Evolutionary conservation across 306 rosid species (phyloP).

Genomic region (Macrotyloma uniflorum): DNA sequence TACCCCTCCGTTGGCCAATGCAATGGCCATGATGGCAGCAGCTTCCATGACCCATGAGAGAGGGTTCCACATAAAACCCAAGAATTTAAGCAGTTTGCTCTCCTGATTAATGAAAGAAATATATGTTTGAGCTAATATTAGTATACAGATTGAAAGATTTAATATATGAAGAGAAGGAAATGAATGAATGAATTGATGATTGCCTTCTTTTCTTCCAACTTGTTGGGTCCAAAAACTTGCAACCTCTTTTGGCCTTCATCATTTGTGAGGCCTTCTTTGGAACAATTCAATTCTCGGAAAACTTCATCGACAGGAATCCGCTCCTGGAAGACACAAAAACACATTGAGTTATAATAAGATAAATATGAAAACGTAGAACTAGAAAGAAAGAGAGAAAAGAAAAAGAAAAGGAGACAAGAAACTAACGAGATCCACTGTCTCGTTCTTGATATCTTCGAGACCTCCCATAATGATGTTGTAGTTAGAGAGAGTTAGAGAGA

Average conservation of each 20-base stretch:
- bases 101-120: conserved; percentile 55
- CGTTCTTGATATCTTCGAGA: conserved; percentile 81
- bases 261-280: conserved; percentile 69
- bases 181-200: conserved; percentile 2
- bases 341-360: not conserved
- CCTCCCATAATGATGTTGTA: conserved; percentile 38
- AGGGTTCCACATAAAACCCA: conserved; percentile 98
- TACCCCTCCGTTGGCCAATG: conserved; percentile 92
- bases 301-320: conserved; percentile 81
- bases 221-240: conserved; percentile 79
- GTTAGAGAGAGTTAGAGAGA: too few species aligned
- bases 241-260: conserved; percentile 79
- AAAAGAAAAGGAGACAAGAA: not conserved
- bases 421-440: conserved; percentile 75
- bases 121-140: not conserved
- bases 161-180: too few species aligned
- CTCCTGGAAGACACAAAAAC: conserved; percentile 52
- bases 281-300: conserved; percentile 72
- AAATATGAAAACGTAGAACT: not conserved
- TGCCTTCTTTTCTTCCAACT: conserved; percentile 82
- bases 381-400: not conserved
- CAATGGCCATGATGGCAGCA: conserved; percentile 96
- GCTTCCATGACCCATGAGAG: conserved; percentile 95
- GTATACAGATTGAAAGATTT: not conserved
- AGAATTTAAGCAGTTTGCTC: conserved; percentile 68